phyloP scores from a whole-genome alignment of 129 eudicot genomes.

The Flaveria ramosissima region DNA sequence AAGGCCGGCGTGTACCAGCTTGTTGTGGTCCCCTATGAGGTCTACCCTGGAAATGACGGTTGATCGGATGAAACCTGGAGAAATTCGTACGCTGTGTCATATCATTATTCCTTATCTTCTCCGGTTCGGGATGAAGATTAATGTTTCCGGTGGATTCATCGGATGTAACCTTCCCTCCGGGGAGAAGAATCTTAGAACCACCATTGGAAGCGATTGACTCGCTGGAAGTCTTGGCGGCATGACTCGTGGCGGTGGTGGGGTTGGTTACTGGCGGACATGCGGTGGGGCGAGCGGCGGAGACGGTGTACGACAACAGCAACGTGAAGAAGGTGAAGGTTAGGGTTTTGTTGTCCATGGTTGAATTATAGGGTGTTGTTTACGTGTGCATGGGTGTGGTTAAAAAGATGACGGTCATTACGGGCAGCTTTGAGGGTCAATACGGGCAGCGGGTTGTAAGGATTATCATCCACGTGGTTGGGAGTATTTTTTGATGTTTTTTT shows the following conservation, averaged over 20 bases:
- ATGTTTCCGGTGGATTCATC: not conserved
- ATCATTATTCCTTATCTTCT: slow-evolving; percentile 4
- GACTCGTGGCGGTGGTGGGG: slow-evolving; percentile 6
- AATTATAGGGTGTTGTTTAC: not conserved
- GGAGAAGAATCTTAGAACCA: slow-evolving; percentile 8
- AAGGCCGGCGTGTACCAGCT: slow-evolving; percentile 4
- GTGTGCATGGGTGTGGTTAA: slow-evolving; percentile 20
- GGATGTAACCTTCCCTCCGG: not conserved
- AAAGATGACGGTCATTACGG: slow-evolving; percentile 29
- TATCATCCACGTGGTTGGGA: slow-evolving; percentile 38
- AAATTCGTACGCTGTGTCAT: slow-evolving; percentile 24
- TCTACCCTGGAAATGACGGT: slow-evolving; percentile 45
- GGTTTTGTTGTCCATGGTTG: slow-evolving; percentile 28
- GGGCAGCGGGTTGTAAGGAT: slow-evolving; percentile 23
- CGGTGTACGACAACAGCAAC: slow-evolving; percentile 23
- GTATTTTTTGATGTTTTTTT: not conserved
- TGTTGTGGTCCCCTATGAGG: slow-evolving; percentile 6
- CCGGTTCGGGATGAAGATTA: slow-evolving; percentile 7
- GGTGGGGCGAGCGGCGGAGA: slow-evolving; percentile 37
- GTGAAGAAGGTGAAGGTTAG: slow-evolving; percentile 33
- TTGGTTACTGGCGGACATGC: slow-evolving; percentile 5
- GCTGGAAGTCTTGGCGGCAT: no score
- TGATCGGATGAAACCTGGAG: slow-evolving; percentile 45
- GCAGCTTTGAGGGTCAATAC: slow-evolving; percentile 15
- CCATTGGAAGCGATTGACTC: not conserved